Evolutionary conservation across 1,284 basidiomycete genomes (phyloP), one percentile per base, ranked within the genome.

Genomic region (Malassezia sympodialis): DNA sequence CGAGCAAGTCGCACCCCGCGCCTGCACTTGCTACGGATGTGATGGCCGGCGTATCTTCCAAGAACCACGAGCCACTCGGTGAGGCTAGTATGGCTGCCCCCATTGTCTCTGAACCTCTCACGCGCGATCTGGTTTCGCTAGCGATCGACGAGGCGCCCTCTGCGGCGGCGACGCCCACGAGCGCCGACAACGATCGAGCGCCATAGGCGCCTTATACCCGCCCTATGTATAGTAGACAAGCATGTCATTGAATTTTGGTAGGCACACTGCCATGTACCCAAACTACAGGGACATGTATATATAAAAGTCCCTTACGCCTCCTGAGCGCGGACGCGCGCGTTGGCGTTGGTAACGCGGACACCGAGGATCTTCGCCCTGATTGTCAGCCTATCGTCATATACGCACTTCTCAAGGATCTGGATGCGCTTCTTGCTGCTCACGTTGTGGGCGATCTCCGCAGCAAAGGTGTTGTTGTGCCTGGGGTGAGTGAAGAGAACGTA

Each of bases 401-500:
- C 37, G 37, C 37, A 39, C 87, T 87, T 82, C 78, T 90, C 88
- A 60, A 98, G 81, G 72, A 99, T 93, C 66, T 83, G 80, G 61
- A 86, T 85, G 73, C 94, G 88, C 83, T 98, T 96, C 78, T 90
- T 87, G 80, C 87, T 88, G 79, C 86, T 88, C 69, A 99, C 91
- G 76, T 85, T 88, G 82, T 96, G 91, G 56, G 94, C 94, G 73
- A 99, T 89, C 78, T 91, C 88, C 60, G 91, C 94, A 59, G 91
- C 86, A 77, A 87, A 98, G 74, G 81, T 86, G 81, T 88, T 88
- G 84, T 91, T 94, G 84, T 98, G 91, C 90, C 90, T 91, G 80
- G 90, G 93, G 76, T 41, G n/a, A 34, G 21, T 21, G 8, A 17
- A 23, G n/a, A 28, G 31, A 2, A 61, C 61, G 15, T 58, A 63